Evolutionary conservation across 768 basidiomycete genomes (phyloP).

Genomic region (Hygrocybe punicea): DNA sequence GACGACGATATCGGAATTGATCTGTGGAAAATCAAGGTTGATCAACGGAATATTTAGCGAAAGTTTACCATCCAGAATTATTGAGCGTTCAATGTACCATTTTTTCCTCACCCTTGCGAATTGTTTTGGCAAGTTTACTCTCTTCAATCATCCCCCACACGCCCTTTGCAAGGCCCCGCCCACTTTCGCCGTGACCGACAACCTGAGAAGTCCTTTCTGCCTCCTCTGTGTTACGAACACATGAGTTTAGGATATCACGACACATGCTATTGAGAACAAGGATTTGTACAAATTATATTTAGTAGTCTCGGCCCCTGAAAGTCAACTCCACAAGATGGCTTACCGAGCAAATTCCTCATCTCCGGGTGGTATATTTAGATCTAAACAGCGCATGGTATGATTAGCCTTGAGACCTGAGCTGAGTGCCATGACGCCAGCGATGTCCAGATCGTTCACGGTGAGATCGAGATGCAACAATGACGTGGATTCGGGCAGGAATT

Average conservation of each 20-base stretch:
- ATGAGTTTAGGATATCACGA: constrained; percentile 84
- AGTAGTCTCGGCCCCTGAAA: not conserved
- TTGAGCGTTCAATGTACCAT: constrained; percentile 34
- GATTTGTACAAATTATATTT: constrained; percentile 16
- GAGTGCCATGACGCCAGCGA: constrained; percentile 92
- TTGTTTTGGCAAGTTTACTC: constrained; percentile 72
- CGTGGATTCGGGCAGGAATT: constrained; percentile 89
- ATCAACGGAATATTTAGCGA: constrained; percentile 3
- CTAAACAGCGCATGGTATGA: constrained; percentile 83
- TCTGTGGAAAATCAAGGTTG: constrained; percentile 27
- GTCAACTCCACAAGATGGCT: constrained; percentile 16
- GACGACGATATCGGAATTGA: constrained; percentile 44
- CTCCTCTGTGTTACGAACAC: constrained; percentile 90
- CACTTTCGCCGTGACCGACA: constrained; percentile 32
- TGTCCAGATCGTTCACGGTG: constrained; percentile 76
- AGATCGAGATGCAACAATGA: constrained; percentile 90
- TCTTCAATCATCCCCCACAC: constrained; percentile 86
- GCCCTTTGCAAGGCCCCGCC: constrained; percentile 60
- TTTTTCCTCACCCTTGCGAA: constrained; percentile 56
- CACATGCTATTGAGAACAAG: constrained; percentile 60
- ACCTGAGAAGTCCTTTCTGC: constrained; percentile 50
- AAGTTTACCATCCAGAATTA: not conserved
- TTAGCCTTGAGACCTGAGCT: constrained; percentile 83
- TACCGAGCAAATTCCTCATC: constrained; percentile 76
- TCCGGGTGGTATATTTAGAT: constrained; percentile 85